Evolutionary conservation across 2,329 filamentous ascomycete genomes (phyloP), one percentile per base, ranked within the genome.

Genomic region (Phyllosticta capitalensis): DNA sequence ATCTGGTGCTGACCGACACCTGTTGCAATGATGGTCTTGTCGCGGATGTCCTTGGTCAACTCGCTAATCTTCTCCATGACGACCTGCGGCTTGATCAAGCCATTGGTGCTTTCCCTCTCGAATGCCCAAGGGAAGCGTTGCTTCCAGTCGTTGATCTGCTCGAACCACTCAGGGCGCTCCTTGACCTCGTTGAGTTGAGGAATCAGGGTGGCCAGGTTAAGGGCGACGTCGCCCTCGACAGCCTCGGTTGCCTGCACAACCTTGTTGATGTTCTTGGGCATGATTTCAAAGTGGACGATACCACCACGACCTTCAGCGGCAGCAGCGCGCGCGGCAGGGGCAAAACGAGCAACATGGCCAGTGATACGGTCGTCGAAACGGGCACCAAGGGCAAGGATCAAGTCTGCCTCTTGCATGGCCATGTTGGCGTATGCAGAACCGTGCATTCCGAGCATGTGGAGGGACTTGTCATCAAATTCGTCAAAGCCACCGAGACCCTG

Each of bases 201-300:
- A 38, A 97, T 68, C 56, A 97, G 85, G 28, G 83, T 76, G 56
- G 80, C 80, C 33, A 97, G 79, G 74, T 95, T 97, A 19, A 85
- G 78, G 2, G 86, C 85, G 28, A 96, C 90, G 69, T 97, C 92
- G 61, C 94, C 94, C 76, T 96, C 92, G 19, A 97, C 87, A 52
- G 94, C 92, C 77, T 96, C 91, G 50, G 89, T 96, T 7, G 92
- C 92, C 76, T 97, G 90, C 14, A 99, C 88, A 50, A 97, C 92
- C 83, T 97, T 99, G 85, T 97, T 97, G 78, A 97, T 97, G 80
- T 99, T 97, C 86, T 99, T 99, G 67, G 94, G 92, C 87, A 97
- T 88, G 68, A 99, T 92, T 73, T 97, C 92, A 69, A 97, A 97
- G 75, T 99, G 92, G 17, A 97, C 83, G 68, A 99, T 97, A 69